phyloP scores from a whole-genome alignment of 2,329 filamentous ascomycete species.

The Tolypocladium amazonense region DNA sequence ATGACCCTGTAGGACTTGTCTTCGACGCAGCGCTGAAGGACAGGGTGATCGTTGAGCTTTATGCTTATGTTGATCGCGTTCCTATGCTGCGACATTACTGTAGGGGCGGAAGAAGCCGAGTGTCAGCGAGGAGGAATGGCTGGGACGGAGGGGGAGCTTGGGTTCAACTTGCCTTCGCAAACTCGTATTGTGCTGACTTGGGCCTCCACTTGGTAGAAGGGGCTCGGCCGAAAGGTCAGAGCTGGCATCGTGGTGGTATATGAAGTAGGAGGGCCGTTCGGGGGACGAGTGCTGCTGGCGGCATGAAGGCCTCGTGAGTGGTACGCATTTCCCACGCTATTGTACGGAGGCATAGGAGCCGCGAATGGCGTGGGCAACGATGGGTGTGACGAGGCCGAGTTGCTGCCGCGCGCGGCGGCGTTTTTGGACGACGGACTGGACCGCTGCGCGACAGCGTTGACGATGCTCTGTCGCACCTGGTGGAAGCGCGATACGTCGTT shows the following conservation, averaged over 20 bases:
- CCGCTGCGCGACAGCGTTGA: constrained; percentile 19
- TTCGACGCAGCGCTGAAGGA: constrained; percentile 42
- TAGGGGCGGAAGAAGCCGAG: not conserved
- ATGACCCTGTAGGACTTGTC: constrained; percentile 62
- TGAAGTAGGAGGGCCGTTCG: constrained; percentile 8
- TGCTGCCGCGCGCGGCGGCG: constrained; percentile 3
- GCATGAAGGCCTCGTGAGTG: constrained; percentile 7
- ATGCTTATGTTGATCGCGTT: constrained; percentile 36
- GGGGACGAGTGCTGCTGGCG: constrained; percentile 1
- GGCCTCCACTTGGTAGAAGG: constrained; percentile 67
- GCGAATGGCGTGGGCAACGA: constrained; percentile 5
- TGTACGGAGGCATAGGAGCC: constrained; percentile 10
- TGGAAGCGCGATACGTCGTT: constrained; percentile 30
- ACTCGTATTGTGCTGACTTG: constrained; percentile 54
- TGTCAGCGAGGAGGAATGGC: not conserved
- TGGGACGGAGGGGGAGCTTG: not conserved
- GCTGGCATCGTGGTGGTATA: constrained; percentile 7
- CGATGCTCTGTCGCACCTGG: constrained; percentile 32
- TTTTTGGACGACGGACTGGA: constrained; percentile 14
- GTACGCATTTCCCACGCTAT: constrained; percentile 1
- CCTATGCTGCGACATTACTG: constrained; percentile 45
- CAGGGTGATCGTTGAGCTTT: constrained; percentile 38
- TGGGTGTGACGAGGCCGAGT: not conserved
- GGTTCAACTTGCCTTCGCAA: constrained; percentile 55
- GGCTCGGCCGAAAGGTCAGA: constrained; percentile 55